These are phyloP conservation scores for Neurospora sp. DNA, from an alignment of 495 filamentous ascomycete species.

Conservation along the genomic window DNA sequence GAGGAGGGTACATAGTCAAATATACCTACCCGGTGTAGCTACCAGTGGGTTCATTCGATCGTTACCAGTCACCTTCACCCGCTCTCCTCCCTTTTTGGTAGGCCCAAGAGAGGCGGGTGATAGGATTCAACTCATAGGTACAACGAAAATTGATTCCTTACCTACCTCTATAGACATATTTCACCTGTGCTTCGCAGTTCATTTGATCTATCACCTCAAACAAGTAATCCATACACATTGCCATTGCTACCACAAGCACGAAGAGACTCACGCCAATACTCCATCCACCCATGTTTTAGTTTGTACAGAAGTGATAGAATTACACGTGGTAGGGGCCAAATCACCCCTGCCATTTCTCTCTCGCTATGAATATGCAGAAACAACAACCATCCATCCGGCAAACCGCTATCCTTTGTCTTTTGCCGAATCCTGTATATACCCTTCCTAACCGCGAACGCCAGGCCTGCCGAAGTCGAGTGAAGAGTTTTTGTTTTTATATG, in stretches of 20 bases:
- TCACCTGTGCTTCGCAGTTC: no score
- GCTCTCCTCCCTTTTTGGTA: no score
- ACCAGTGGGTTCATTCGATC: neutral
- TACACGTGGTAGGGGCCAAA: neutral
- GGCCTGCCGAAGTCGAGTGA: slow-evolving; percentile 40
- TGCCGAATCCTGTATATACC: neutral
- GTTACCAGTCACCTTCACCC: neutral
- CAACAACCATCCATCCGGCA: neutral
- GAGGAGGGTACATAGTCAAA: neutral
- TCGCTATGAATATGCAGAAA: neutral
- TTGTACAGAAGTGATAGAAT: neutral
- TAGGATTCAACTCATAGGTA: no score
- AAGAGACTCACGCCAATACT: neutral
- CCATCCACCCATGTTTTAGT: neutral
- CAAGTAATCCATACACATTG: neutral
- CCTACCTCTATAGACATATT: no score
- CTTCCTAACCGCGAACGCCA: slow-evolving; percentile 25
- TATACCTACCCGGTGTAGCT: neutral
- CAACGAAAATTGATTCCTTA: no score
- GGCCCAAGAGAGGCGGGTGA: no score
- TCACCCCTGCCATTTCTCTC: neutral
- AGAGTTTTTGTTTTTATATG: slow-evolving; percentile 14
- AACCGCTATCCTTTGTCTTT: neutral
- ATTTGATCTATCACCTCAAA: neutral
- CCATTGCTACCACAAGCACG: neutral